Evolutionary conservation across 768 basidiomycete genomes (phyloP).

Genomic region (Xerocomellus dryophilus): DNA sequence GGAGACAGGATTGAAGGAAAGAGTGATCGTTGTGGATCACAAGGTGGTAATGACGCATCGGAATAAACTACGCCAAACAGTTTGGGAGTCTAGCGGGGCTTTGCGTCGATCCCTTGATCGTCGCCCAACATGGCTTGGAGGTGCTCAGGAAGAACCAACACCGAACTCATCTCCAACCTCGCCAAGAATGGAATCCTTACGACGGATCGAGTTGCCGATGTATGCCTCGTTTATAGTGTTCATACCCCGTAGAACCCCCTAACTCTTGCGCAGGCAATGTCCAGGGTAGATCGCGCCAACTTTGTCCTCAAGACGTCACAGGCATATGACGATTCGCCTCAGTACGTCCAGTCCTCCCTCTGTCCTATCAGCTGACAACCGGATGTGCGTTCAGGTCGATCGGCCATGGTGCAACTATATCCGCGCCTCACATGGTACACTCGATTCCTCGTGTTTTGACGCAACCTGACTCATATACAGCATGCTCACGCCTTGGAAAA

Average conservation of each 20-base stretch:
- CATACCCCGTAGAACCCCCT: not conserved
- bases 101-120: not conserved
- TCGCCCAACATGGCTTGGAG: conserved; percentile 71
- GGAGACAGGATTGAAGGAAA: not conserved
- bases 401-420: conserved; percentile 87
- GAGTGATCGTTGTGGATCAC: too few species aligned
- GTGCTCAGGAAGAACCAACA: conserved; percentile 65
- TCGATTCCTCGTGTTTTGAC: not conserved
- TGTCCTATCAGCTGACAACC: not conserved
- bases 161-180: conserved; percentile 73
- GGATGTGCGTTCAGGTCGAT: conserved; percentile 49
- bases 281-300: conserved; percentile 62
- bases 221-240: conserved; percentile 30
- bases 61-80: conserved; percentile 16
- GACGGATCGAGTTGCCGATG: conserved; percentile 53
- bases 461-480: conserved; percentile 33
- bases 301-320: conserved; percentile 49
- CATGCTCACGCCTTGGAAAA: conserved; percentile 85
- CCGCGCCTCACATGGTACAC: conserved; percentile 91
- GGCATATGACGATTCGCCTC: conserved; percentile 81
- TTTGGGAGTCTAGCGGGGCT: too few species aligned
- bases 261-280: conserved; percentile 55
- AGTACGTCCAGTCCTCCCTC: conserved; percentile 44
- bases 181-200: conserved; percentile 48
- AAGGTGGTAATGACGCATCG: not conserved